phyloP scores from a whole-genome alignment of 192 early-diverging fungal species.

The Kickxella alabastrina region DNA sequence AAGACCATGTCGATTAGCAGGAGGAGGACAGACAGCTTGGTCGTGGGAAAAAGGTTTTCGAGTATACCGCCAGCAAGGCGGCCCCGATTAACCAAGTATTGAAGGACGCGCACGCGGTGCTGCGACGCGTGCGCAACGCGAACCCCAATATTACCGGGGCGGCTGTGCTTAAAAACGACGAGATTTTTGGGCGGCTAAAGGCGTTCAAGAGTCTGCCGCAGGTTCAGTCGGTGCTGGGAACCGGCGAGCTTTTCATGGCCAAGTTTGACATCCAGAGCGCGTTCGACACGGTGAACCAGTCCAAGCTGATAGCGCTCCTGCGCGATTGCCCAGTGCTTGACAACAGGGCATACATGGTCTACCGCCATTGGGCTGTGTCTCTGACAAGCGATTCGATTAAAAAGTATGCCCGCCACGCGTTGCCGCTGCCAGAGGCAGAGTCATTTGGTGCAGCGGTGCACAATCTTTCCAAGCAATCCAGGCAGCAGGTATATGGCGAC shows the following conservation, averaged over 20 bases:
- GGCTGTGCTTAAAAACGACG: conserved; percentile 47
- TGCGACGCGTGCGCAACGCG: conserved; percentile 10
- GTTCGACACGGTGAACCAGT: conserved; percentile 82
- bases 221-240: background rate
- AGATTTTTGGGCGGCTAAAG: conserved; percentile 46
- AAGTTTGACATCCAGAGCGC: conserved; percentile 78
- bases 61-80: too few relatives aligned
- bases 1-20: conserved; percentile 17
- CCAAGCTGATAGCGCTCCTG: conserved; percentile 48
- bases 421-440: conserved; percentile 44
- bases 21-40: background rate
- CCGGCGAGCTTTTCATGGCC: conserved; percentile 58
- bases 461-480: conserved; percentile 43
- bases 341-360: conserved; percentile 66
- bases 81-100: conserved; percentile 5
- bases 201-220: conserved; percentile 24
- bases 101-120: conserved; percentile 26
- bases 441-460: conserved; percentile 46
- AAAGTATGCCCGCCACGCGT: conserved; percentile 23
- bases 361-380: conserved; percentile 56
- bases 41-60: too few relatives aligned
- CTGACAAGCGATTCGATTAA: conserved; percentile 18
- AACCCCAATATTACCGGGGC: conserved; percentile 33
- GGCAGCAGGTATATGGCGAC: conserved; percentile 68
- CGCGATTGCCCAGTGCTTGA: conserved; percentile 6